phyloP scores from a whole-genome alignment of 352 stramenopile species.

The Hyaloperonospora brassicae region DNA sequence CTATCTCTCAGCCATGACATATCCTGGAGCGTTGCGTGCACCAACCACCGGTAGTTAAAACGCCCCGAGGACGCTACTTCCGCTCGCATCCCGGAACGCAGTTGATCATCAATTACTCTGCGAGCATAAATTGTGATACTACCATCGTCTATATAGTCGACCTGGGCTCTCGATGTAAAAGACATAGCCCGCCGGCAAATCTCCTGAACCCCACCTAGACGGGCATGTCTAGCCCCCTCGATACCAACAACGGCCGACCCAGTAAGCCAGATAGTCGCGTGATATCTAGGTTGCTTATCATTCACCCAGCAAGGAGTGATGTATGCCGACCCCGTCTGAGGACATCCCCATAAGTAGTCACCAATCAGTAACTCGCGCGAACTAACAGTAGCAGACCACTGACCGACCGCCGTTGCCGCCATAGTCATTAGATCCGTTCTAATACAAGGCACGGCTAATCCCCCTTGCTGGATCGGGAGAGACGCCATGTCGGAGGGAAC shows the following conservation, averaged over 20 bases:
- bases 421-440: background rate
- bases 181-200: background rate
- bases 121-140: background rate
- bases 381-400: background rate
- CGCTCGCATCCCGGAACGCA: background rate
- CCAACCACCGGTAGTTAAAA: too few species aligned
- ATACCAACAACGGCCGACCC: too few species aligned
- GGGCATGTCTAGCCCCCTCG: too few species aligned
- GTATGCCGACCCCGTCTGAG: too few species aligned
- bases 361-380: too few species aligned
- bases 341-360: too few species aligned
- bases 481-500: background rate
- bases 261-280: too few species aligned
- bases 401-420: background rate
- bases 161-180: too few species aligned
- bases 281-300: too few species aligned
- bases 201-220: too few species aligned
- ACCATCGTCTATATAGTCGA: background rate
- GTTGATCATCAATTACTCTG: background rate
- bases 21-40: background rate
- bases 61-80: background rate
- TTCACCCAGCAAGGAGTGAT: too few species aligned
- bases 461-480: background rate
- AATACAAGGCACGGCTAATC: background rate
- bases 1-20: background rate